A percentile compares a stretch with the other conserved stretches of the same genome.
Evolutionary conservation across 2,329 filamentous ascomycete genomes (phyloP).

Genomic region (Cordyceps javanica): DNA sequence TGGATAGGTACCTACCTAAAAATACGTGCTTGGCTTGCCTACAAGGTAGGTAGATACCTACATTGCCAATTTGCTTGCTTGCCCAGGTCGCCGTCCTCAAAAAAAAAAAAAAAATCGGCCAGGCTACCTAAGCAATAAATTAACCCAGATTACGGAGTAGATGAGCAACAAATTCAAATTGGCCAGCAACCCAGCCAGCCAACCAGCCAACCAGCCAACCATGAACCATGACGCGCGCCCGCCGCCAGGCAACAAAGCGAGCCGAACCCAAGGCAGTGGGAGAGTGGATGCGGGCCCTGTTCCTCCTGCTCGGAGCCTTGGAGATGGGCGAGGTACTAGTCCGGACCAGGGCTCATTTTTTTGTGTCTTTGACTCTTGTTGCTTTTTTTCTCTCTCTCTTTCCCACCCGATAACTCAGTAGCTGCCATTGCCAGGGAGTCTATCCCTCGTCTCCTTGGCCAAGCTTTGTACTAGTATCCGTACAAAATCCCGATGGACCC

Average conservation of each 20-base stretch:
- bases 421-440: background rate
- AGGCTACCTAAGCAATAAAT: too few species aligned
- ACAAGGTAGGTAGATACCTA: too few species aligned
- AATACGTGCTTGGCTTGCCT: too few species aligned
- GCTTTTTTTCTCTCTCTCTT: background rate
- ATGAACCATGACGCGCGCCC: background rate
- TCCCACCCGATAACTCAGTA: too few species aligned
- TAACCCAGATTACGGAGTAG: too few species aligned
- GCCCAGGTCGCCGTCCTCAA: too few species aligned
- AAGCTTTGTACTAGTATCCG: background rate
- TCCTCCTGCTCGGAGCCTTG: background rate
- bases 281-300: background rate
- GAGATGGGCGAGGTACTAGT: background rate
- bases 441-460: background rate
- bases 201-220: background rate
- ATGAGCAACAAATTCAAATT: background rate
- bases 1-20: too few species aligned
- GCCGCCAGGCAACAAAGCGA: slow-evolving; percentile 7
- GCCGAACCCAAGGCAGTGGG: slow-evolving; percentile 8
- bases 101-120: too few species aligned
- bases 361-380: background rate
- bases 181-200: background rate
- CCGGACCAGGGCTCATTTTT: background rate
- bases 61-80: too few species aligned
- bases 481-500: background rate